Evolutionary conservation across 371 early-diverging fungal genomes (phyloP), one percentile per base, ranked within the genome.

Genomic region (Mucor piriformis): DNA sequence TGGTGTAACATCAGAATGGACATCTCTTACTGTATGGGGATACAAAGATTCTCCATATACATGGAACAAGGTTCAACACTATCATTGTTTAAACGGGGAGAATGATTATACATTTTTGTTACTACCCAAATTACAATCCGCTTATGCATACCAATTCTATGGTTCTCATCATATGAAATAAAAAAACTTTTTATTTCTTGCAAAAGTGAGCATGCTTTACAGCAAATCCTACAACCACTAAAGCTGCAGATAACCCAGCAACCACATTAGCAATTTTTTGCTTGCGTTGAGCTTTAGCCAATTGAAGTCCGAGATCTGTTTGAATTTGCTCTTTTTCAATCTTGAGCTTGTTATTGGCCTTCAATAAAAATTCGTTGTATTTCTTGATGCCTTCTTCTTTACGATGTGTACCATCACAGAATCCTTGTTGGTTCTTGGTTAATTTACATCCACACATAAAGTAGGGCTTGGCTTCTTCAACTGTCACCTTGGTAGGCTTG

Each of bases 41-140:
- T 88, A 82, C 57, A 76, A 76, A 46, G 88, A 90, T 52, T 77
- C 88, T 3, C 88, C 88, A 1, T 75, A 79, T 13, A 84, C 86
- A 20, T 90, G 88, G 88, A 48, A 67, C 2, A 67, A 67, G 5
- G 18, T 40, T 3, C 55, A 63, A 16, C 90, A 88, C 52, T 83
- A 83, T 37, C 70, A 73, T 43, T 67, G 77, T 49, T 27, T 74
- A 15, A 81, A 69, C 38, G 86, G 88, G n/a, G 88, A 88, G 65
- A 83, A 85, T 51, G 72, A 79, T 69, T 85, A 79, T 47, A 81
- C 81, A 2, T 74, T 83, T 60, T 67, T 85, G 32, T 33, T 82
- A 6, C 70, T 79, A 64, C 66, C 74, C 7, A 56, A 64, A 18
- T 34, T 52, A 7, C 34, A 61, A n/a, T 54, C 47, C 12, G 61